Percentiles rank a stretch among this genome's conserved stretches.
Evolutionary conservation across 1,284 basidiomycete genomes (phyloP).

Genomic region (Cutaneotrichosporon daszewskae): DNA sequence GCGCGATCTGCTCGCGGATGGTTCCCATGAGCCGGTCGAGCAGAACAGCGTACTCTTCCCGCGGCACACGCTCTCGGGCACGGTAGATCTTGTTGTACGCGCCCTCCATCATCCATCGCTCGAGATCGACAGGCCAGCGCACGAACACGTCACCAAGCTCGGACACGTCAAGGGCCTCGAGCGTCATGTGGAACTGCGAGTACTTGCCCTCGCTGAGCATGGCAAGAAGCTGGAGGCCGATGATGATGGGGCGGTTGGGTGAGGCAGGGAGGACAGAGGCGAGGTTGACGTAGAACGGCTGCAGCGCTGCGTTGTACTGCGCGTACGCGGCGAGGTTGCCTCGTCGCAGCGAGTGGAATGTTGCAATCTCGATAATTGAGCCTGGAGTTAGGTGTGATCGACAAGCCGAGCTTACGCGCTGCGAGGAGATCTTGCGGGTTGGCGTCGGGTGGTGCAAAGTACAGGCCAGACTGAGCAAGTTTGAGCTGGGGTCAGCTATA

Average conservation of each 20-base stretch:
- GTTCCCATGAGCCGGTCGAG: conserved; percentile 45
- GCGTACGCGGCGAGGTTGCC: conserved; percentile 88
- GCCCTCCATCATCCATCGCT: conserved; percentile 98
- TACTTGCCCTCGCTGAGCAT: conserved; percentile 94
- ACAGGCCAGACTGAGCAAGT: conserved; percentile 44
- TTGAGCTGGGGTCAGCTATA: conserved; percentile 30
- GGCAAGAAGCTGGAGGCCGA: conserved; percentile 88
- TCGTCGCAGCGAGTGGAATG: conserved; percentile 83
- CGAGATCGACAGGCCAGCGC: conserved; percentile 79
- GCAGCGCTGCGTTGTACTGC: conserved; percentile 87
- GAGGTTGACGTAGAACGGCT: conserved; percentile 87
- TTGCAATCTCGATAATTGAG: conserved; percentile 91
- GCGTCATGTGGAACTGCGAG: conserved; percentile 97
- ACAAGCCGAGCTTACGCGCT: conserved; percentile 43
- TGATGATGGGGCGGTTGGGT: conserved; percentile 76
- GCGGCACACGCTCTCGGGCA: conserved; percentile 68
- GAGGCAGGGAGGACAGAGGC: conserved; percentile 70
- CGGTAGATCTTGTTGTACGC: conserved; percentile 98
- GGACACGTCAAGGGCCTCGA: conserved; percentile 71
- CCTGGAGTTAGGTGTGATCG: conserved; percentile 54
- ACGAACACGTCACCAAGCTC: conserved; percentile 72
- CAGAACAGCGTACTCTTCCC: conserved; percentile 45
- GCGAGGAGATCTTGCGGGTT: conserved; percentile 41
- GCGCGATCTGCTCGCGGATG: conserved; percentile 47
- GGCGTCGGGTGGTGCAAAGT: conserved; percentile 43